Percentiles rank a stretch among this genome's conserved stretches.
These are phyloP conservation scores for Achaetomiella virescens DNA, from an alignment of 495 filamentous ascomycete genomes.

Conservation along the genomic window DNA sequence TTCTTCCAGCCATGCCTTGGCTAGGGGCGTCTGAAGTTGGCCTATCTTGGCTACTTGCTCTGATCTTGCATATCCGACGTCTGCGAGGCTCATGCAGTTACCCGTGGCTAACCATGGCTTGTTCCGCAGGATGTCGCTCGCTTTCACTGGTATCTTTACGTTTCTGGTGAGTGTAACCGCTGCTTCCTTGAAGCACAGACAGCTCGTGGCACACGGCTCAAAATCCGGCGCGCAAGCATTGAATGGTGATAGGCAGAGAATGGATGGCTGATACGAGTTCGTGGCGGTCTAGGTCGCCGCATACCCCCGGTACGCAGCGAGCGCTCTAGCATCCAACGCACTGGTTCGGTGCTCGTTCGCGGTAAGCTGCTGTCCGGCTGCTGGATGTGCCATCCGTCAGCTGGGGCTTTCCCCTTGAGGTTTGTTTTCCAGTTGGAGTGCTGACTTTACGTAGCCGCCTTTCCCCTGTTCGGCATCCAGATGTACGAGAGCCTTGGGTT, in stretches of 20 bases:
- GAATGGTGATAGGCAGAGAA: conserved; percentile 20
- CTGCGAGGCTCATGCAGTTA: conserved; percentile 22
- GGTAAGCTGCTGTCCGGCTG: conserved; percentile 57
- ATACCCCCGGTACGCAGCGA: conserved; percentile 86
- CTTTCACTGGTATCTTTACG: conserved; percentile 84
- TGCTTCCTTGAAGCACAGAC: conserved; percentile 11
- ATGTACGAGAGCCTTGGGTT: conserved; percentile 63
- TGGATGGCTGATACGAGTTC: conserved; percentile 26
- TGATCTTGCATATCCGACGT: conserved; percentile 17
- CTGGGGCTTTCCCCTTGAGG: conserved; percentile 40
- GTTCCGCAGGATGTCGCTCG: conserved; percentile 58
- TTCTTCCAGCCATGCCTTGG: conserved; percentile 21
- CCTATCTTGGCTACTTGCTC: background rate
- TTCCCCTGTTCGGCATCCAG: conserved; percentile 45
- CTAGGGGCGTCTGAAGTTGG: conserved; percentile 5
- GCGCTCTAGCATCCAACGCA: conserved; percentile 80
- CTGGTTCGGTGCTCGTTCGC: conserved; percentile 79
- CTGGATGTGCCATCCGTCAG: conserved; percentile 37
- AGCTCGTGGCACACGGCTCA: background rate
- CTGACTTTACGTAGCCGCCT: conserved; percentile 36
- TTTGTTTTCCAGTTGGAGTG: background rate
- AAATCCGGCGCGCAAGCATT: conserved; percentile 3
- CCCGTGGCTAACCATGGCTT: conserved; percentile 31
- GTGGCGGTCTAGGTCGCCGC: conserved; percentile 58
- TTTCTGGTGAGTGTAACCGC: conserved; percentile 54